Percentiles rank a stretch among this genome's conserved stretches.
Evolutionary conservation across 129 eudicot species (phyloP).

Genomic region (Rutidosis leptorrhynchoides): DNA sequence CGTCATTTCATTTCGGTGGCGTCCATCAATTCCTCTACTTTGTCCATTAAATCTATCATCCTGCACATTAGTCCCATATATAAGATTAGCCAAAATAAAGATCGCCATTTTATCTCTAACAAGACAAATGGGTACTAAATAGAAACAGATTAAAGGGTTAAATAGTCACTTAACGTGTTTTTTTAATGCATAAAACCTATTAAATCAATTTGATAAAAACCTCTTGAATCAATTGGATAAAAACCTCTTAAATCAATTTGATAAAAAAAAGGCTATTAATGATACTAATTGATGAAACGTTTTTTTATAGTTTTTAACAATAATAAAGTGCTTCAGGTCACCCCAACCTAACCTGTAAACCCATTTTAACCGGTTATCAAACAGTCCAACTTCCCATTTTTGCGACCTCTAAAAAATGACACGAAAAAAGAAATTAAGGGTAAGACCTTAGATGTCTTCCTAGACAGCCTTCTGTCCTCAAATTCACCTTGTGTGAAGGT

Average conservation of each 20-base stretch:
- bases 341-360: not conserved
- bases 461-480: slow-evolving; percentile 46
- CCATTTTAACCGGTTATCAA: slow-evolving; percentile 12
- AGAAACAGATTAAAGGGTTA: not conserved
- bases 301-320: not conserved
- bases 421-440: slow-evolving; percentile 1
- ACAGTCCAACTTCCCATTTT: not conserved
- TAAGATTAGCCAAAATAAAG: not conserved
- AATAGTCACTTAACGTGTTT: not conserved
- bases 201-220: too few relatives aligned
- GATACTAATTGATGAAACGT: too few relatives aligned
- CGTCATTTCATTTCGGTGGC: too few relatives aligned
- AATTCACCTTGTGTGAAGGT: slow-evolving; percentile 34
- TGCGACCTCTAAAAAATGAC: slow-evolving; percentile 13
- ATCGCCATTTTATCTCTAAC: not conserved
- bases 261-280: too few relatives aligned
- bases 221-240: too few relatives aligned
- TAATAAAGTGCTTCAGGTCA: not conserved
- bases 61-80: slow-evolving; percentile 28
- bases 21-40: too few relatives aligned
- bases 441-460: slow-evolving; percentile 56
- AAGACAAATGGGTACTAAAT: not conserved
- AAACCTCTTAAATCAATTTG: too few relatives aligned
- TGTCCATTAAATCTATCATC: too few relatives aligned
- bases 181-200: not conserved